phyloP scores from a whole-genome alignment of 2,329 filamentous ascomycete genomes.

The Penicillium sp. region DNA sequence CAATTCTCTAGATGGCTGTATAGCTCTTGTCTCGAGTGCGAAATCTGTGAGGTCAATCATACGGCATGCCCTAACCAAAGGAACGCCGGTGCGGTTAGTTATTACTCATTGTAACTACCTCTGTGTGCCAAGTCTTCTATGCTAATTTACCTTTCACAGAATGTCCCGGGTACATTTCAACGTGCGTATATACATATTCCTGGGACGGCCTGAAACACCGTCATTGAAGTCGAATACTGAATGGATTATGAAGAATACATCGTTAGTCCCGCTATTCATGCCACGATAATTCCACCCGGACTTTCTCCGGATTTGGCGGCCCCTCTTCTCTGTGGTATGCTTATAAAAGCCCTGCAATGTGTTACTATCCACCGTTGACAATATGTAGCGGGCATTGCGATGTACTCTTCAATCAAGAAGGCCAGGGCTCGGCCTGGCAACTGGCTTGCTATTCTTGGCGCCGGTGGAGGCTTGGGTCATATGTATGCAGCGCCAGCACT shows the following conservation, averaged over 20 bases:
- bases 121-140: not conserved
- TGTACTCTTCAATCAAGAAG: slow-evolving; percentile 42
- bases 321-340: slow-evolving; percentile 38
- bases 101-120: not conserved
- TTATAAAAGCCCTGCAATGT: too few species aligned
- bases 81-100: slow-evolving; percentile 38
- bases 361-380: not conserved
- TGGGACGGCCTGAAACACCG: not conserved
- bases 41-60: slow-evolving; percentile 39
- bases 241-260: slow-evolving; percentile 31
- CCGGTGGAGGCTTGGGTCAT: slow-evolving; percentile 41
- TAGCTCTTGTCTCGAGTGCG: slow-evolving; percentile 39
- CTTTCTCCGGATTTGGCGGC: slow-evolving; percentile 34
- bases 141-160: slow-evolving; percentile 17
- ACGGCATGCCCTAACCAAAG: slow-evolving; percentile 40
- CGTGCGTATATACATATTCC: slow-evolving; percentile 20
- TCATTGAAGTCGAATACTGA: not conserved
- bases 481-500: slow-evolving; percentile 26
- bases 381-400: slow-evolving; percentile 35
- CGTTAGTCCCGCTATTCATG: slow-evolving; percentile 36
- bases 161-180: slow-evolving; percentile 41
- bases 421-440: slow-evolving; percentile 35
- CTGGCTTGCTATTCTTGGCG: slow-evolving; percentile 38
- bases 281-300: slow-evolving; percentile 35
- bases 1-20: slow-evolving; percentile 35